phyloP scores from a whole-genome alignment of 164 flowering plant genomes.

The Magnolia officinalis region DNA sequence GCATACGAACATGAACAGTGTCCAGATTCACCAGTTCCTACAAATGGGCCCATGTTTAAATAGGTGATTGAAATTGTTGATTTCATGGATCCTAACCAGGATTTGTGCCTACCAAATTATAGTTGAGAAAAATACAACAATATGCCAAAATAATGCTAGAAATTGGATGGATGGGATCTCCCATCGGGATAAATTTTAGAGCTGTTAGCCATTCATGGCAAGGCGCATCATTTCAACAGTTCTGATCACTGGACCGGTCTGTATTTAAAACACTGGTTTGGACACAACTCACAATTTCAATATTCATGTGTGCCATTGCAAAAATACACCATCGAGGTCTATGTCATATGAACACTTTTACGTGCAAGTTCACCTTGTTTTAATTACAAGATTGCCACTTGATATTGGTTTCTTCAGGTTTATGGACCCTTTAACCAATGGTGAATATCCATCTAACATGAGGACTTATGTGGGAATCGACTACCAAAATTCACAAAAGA shows the following conservation, averaged over 20 bases:
- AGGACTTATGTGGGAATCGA: not conserved
- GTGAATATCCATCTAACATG: slow-evolving; percentile 11
- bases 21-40: not conserved
- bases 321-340: no score
- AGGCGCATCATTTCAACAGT: no score
- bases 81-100: not conserved
- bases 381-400: not conserved
- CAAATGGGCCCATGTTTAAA: not conserved
- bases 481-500: slow-evolving; percentile 8
- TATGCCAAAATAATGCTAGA: no score
- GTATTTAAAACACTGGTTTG: no score
- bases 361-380: not conserved
- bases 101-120: no score
- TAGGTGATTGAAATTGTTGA: not conserved
- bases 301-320: no score
- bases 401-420: slow-evolving; percentile 4
- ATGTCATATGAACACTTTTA: not conserved
- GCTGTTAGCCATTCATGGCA: no score
- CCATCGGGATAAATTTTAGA: no score
- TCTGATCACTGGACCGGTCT: no score
- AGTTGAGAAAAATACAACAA: no score
- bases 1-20: not conserved
- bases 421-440: slow-evolving; percentile 8
- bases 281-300: no score
- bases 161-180: no score